Percentiles rank a stretch among this genome's conserved stretches.
Evolutionary conservation across 1,284 basidiomycete species (phyloP).

Genomic region (Peniophora sp.): DNA sequence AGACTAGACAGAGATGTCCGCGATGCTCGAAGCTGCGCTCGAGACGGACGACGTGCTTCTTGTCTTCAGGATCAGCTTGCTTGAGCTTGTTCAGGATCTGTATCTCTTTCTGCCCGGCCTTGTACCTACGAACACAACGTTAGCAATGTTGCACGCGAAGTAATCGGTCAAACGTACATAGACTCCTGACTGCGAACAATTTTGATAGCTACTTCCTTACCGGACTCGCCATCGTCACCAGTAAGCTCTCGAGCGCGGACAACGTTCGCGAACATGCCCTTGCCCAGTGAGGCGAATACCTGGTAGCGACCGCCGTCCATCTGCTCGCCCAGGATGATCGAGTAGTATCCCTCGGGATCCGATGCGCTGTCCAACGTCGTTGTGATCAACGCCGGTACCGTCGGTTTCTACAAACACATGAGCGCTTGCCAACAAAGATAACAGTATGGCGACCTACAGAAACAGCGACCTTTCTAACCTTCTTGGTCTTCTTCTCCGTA

Average conservation of each 20-base stretch:
- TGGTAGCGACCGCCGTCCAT: conserved; percentile 92
- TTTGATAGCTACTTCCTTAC: conserved; percentile 95
- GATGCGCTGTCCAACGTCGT: conserved; percentile 67
- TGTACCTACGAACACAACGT: conserved; percentile 55
- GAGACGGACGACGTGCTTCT: conserved; percentile 89
- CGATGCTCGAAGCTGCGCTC: conserved; percentile 95
- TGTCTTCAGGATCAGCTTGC: conserved; percentile 91
- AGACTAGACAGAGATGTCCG: conserved; percentile 94
- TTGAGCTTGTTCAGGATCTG: conserved; percentile 83
- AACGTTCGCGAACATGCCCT: conserved; percentile 98
- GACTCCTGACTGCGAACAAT: conserved; percentile 94
- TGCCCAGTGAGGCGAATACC: conserved; percentile 89
- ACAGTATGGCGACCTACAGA: not conserved
- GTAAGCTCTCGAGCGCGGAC: conserved; percentile 84
- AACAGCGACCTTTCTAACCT: conserved; percentile 43
- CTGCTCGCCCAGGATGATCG: conserved; percentile 89
- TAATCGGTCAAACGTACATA: conserved; percentile 58
- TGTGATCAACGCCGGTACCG: conserved; percentile 57
- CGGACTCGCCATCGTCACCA: conserved; percentile 53
- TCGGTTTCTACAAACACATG: conserved; percentile 34
- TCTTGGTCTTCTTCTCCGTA: conserved; percentile 52
- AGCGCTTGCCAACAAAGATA: conserved; percentile 7
- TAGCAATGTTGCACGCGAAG: conserved; percentile 1
- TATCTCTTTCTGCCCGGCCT: conserved; percentile 90
- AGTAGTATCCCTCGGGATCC: conserved; percentile 95